Conservation (phyloP, 2,329 filamentous ascomycete genomes). For the Talaromyces albobiverticillius region DNA sequence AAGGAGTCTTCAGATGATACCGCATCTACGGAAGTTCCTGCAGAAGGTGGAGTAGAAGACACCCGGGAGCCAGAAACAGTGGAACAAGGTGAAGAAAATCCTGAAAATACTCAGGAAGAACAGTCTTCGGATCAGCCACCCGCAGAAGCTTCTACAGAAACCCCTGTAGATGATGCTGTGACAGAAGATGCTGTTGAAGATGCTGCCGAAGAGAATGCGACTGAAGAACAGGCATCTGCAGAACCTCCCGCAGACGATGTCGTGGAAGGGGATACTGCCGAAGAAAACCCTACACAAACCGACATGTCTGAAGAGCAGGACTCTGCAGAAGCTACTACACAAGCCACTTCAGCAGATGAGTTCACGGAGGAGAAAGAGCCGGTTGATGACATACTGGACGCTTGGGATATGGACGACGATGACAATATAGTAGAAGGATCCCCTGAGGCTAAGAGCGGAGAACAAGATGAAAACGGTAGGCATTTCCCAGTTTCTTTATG, state of each 20-base stretch:
- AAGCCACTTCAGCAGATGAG: slow-evolving; percentile 12
- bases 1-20: slow-evolving; percentile 16
- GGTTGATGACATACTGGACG: slow-evolving; percentile 7
- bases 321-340: neutral
- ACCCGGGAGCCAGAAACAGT: neutral
- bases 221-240: neutral
- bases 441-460: neutral
- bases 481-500: slow-evolving; percentile 16
- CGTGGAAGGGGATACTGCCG: neutral
- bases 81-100: slow-evolving; percentile 5
- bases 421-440: slow-evolving; percentile 3
- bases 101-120: slow-evolving; percentile 2
- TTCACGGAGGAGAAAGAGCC: slow-evolving; percentile 3
- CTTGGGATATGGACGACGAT: slow-evolving; percentile 13
- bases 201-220: neutral
- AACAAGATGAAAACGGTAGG: slow-evolving; percentile 12
- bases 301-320: neutral
- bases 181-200: neutral
- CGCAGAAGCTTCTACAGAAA: neutral
- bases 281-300: neutral
- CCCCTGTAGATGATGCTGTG: neutral
- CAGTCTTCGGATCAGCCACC: neutral
- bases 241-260: neutral
- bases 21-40: slow-evolving; percentile 15
- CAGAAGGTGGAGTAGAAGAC: slow-evolving; percentile 11